Evolutionary conservation across 1,284 basidiomycete genomes (phyloP).

Genomic region (Pholiota adiposa): DNA sequence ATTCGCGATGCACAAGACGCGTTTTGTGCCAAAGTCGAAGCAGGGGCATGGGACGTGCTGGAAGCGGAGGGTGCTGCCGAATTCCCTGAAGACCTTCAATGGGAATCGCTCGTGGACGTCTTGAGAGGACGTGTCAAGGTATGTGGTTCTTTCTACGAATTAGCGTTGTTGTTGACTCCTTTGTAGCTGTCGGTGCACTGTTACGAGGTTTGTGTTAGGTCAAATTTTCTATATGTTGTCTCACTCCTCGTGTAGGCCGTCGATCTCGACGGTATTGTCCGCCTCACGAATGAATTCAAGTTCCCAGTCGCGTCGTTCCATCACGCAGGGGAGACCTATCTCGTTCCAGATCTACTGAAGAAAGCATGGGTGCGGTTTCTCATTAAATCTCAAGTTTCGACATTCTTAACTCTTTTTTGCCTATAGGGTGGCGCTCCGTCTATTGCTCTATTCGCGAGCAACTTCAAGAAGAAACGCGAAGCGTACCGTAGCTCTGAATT

Average conservation of each 20-base stretch:
- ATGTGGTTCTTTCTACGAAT: background rate
- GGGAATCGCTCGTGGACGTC: slow-evolving; percentile 76
- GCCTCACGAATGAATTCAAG: slow-evolving; percentile 69
- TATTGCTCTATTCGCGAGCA: slow-evolving; percentile 62
- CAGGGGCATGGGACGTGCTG: slow-evolving; percentile 51
- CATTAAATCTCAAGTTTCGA: background rate
- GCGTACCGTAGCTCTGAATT: slow-evolving; percentile 75
- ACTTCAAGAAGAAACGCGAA: slow-evolving; percentile 65
- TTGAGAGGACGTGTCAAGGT: slow-evolving; percentile 60
- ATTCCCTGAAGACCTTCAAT: slow-evolving; percentile 69
- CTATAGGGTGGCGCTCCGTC: slow-evolving; percentile 48
- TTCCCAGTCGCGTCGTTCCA: slow-evolving; percentile 68
- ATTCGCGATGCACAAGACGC: slow-evolving; percentile 68
- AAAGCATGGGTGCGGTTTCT: slow-evolving; percentile 47
- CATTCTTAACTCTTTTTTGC: background rate
- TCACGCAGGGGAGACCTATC: slow-evolving; percentile 67
- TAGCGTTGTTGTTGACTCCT: no score
- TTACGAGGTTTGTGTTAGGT: slow-evolving; percentile 31
- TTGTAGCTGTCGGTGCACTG: slow-evolving; percentile 37
- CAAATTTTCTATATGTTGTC: background rate
- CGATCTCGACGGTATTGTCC: slow-evolving; percentile 63
- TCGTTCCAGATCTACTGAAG: slow-evolving; percentile 64
- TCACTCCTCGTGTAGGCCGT: slow-evolving; percentile 47
- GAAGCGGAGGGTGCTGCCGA: slow-evolving; percentile 28
- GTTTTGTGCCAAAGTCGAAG: slow-evolving; percentile 53